phyloP scores from a whole-genome alignment of 2,329 filamentous ascomycete genomes.

The Plectosphaerella cucumerina region DNA sequence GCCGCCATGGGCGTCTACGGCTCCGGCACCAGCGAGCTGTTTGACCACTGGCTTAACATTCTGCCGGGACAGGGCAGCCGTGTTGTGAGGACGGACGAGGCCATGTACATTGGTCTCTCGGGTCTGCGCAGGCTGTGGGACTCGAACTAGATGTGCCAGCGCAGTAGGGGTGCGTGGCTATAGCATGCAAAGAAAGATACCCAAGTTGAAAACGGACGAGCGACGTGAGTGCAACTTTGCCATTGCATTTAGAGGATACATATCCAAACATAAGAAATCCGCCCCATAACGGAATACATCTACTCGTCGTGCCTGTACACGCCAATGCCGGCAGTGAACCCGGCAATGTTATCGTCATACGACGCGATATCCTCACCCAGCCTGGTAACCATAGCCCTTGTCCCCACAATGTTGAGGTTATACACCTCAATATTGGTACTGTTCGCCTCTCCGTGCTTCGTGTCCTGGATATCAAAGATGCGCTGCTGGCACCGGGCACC shows the following conservation, averaged over 20 bases:
- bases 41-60: slow-evolving; percentile 82
- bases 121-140: slow-evolving; percentile 59
- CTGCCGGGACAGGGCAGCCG: slow-evolving; percentile 76
- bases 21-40: slow-evolving; percentile 60
- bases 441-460: slow-evolving; percentile 11
- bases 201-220: too few species aligned
- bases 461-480: slow-evolving; percentile 27
- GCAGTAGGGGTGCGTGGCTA: background rate
- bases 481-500: slow-evolving; percentile 41
- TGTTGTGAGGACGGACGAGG: slow-evolving; percentile 81
- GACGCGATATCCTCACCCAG: slow-evolving; percentile 28
- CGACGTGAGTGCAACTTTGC: too few species aligned
- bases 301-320: slow-evolving; percentile 18
- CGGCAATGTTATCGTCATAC: slow-evolving; percentile 32
- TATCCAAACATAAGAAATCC: background rate
- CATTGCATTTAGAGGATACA: background rate
- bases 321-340: slow-evolving; percentile 31
- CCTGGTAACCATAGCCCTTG: slow-evolving; percentile 32
- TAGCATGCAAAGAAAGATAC: background rate
- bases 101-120: slow-evolving; percentile 71
- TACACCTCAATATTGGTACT: slow-evolving; percentile 29
- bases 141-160: slow-evolving; percentile 12
- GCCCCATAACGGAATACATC: background rate
- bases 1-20: slow-evolving; percentile 52
- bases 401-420: slow-evolving; percentile 42